phyloP scores from a whole-genome alignment of 495 filamentous ascomycete genomes.

The Aspergillus sparsus region DNA sequence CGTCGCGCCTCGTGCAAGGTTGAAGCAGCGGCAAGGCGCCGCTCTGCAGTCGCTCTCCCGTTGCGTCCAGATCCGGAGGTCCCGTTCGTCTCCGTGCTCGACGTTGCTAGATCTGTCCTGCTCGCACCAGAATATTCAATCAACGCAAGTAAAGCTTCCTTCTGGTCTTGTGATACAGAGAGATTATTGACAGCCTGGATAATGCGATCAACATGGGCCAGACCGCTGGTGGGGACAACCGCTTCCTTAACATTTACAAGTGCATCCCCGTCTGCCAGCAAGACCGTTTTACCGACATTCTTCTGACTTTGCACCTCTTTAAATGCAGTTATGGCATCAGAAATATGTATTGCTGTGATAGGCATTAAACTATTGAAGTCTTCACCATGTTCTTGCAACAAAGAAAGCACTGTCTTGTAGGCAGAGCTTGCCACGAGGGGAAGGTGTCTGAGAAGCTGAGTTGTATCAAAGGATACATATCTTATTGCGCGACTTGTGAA shows the following conservation, averaged over 20 bases:
- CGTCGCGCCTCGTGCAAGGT: slow-evolving; percentile 1
- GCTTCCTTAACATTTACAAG: neutral
- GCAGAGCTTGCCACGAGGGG: neutral
- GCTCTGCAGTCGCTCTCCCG: neutral
- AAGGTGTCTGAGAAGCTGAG: slow-evolving; percentile 6
- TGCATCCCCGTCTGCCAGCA: neutral
- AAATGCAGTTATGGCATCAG: neutral
- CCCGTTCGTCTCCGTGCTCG: neutral
- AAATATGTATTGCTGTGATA: neutral
- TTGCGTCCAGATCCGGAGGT: neutral
- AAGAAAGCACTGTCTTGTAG: neutral
- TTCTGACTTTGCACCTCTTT: neutral
- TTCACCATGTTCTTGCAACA: neutral
- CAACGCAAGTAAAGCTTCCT: neutral
- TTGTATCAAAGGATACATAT: slow-evolving; percentile 3
- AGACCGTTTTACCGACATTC: neutral
- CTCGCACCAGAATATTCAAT: neutral
- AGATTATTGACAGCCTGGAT: slow-evolving; percentile 2
- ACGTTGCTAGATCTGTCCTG: neutral
- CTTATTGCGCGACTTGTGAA: neutral
- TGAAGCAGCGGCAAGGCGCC: neutral
- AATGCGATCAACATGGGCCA: slow-evolving; percentile 3
- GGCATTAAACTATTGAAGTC: neutral
- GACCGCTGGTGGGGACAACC: neutral
- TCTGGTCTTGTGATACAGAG: neutral